Base-by-base conservation (phyloP, 148 eudicot genomes). In the Polygonum maritimum region DNA sequence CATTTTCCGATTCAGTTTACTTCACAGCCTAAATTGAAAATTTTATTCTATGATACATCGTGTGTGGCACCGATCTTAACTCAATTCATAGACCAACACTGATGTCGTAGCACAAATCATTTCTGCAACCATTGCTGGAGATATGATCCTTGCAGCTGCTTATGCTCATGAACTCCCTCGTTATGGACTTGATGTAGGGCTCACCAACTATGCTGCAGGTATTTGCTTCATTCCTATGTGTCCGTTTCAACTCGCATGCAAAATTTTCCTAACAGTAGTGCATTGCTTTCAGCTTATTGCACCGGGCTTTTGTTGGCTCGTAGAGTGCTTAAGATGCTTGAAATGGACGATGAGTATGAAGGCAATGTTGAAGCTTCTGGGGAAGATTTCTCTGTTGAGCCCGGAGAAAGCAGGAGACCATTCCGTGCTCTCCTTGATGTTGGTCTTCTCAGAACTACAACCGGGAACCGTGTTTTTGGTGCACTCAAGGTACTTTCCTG, bases 351-450 rank as follows among this genome's bases (percentile, higher is more conserved):
- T 2, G 92, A 89, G 47, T 91, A 88, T 74, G 86, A 89, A 79
- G 96, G 96, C 26, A 89, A 87, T 82, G 88, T 87, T 71, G 96
- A 91, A 89, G 94, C 97, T 39, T 83, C 85, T 69, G 97, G 97
- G 8, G 94, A 92, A 75, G 97, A 92, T 75, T 92, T n/a, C 83
- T 92, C 89, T 72, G 94, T 92, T 83, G 92, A 92, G 69, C 97
- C 97, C 19, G 84, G 80, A 11, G 97, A 88, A 35, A 84, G 80
- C 79, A 83, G 97, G 83, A 87, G 97, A 79, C 92, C 97, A 18
- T 92, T 92, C 91, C 94, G 94, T 79, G 97, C 97, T 81, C 91
- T 92, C 18, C 85, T 90, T 16, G 97, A 92, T 85, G 94, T 92
- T 73, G 97, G 97, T 13, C 97, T 92, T 79, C 0, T 92, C 0